phyloP scores from a whole-genome alignment of 257 asterid genomes.

The Solanum corneliomulleri region DNA sequence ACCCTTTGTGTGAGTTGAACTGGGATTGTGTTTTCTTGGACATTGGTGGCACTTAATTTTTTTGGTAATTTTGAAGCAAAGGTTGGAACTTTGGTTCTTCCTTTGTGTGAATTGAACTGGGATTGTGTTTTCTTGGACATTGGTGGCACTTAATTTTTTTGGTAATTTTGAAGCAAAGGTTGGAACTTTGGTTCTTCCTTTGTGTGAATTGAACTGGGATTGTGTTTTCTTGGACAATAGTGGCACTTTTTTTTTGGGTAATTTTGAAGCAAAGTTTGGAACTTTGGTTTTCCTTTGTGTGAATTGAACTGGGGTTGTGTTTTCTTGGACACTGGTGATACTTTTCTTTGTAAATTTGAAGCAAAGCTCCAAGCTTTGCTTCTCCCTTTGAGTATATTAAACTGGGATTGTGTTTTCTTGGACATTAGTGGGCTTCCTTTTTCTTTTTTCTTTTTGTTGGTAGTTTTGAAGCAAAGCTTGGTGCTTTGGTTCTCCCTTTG shows the following conservation, averaged over 20 bases:
- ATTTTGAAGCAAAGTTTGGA: background rate
- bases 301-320: background rate
- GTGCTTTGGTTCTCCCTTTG: background rate
- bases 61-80: background rate
- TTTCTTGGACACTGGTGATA: background rate
- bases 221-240: slow-evolving; percentile 1
- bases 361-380: background rate
- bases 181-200: background rate
- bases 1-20: background rate
- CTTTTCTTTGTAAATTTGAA: background rate
- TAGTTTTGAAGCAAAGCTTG: background rate
- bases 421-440: background rate
- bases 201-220: background rate
- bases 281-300: background rate
- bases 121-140: background rate
- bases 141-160: background rate
- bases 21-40: slow-evolving; percentile 1
- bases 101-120: background rate
- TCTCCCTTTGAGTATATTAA: background rate
- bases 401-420: slow-evolving; percentile 13
- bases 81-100: background rate
- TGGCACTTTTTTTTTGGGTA: background rate
- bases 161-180: background rate
- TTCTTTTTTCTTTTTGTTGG: background rate
- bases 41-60: background rate